Evolutionary conservation across 2,329 filamentous ascomycete species (phyloP).

Genomic region (Cladosporium sp.): DNA sequence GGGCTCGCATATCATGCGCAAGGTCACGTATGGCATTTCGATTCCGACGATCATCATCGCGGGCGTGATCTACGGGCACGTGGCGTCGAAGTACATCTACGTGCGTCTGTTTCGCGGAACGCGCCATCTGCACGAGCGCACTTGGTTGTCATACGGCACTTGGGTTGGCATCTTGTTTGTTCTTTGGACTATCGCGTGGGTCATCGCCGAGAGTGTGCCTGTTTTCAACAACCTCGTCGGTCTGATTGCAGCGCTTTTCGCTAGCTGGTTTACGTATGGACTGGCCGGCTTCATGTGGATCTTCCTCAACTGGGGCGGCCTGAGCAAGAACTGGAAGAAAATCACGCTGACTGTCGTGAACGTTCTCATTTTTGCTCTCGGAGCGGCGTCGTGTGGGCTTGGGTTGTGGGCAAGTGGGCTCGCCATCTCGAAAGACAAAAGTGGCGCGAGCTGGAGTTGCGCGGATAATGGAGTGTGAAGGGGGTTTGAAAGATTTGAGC

Average conservation of each 20-base stretch:
- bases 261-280: constrained; percentile 55
- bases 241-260: constrained; percentile 61
- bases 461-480: constrained; percentile 18
- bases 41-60: constrained; percentile 70
- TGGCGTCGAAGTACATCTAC: constrained; percentile 67
- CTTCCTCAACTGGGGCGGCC: constrained; percentile 48
- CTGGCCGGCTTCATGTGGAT: constrained; percentile 30
- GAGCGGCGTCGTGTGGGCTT: constrained; percentile 32
- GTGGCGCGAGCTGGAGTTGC: constrained; percentile 20
- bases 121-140: constrained; percentile 42
- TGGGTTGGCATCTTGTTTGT: constrained; percentile 60
- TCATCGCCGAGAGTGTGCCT: constrained; percentile 70
- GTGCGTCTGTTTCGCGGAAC: constrained; percentile 63
- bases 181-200: constrained; percentile 64
- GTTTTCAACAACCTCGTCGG: constrained; percentile 68
- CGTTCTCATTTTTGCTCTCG: constrained; percentile 38
- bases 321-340: constrained; percentile 46
- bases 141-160: constrained; percentile 47
- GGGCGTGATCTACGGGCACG: constrained; percentile 67
- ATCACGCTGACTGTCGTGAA: constrained; percentile 45
- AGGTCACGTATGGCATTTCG: constrained; percentile 67
- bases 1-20: constrained; percentile 55
- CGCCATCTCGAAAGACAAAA: constrained; percentile 22
- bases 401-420: constrained; percentile 31
- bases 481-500: background rate